Conservation (phyloP, 106 monocot genomes). For the Acanthochlamys bracteata region DNA sequence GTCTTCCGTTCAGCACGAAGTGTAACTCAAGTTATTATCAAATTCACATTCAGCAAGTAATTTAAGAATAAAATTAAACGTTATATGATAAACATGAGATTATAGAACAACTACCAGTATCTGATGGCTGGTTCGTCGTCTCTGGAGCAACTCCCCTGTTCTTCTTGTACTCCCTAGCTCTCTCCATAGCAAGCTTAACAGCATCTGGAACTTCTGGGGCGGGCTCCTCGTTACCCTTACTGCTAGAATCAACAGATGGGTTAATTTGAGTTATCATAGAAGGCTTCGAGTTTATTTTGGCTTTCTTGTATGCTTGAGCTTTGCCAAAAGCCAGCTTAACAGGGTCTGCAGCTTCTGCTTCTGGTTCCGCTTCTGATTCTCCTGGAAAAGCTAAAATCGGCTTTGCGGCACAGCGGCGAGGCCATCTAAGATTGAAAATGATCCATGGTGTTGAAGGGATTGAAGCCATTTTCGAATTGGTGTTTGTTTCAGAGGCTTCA, state of each 20-base stretch:
- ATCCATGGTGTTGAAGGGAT: slow-evolving; percentile 8
- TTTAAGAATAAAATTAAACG: neutral
- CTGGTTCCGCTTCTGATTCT: neutral
- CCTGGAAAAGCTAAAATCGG: slow-evolving; percentile 7
- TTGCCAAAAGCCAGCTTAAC: slow-evolving; percentile 48
- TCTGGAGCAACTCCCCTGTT: slow-evolving; percentile 2
- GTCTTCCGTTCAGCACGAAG: no score
- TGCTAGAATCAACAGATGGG: neutral
- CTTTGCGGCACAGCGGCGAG: neutral
- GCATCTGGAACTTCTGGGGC: slow-evolving; percentile 5
- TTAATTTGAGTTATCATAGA: neutral
- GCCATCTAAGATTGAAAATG: neutral
- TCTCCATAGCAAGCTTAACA: slow-evolving; percentile 35
- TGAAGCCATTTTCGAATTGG: neutral
- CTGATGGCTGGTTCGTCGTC: neutral
- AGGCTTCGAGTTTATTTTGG: no score
- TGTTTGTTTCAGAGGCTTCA: no score
- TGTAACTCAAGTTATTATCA: no score
- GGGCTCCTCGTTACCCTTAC: neutral
- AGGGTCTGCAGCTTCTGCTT: slow-evolving; percentile 20
- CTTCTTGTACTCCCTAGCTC: slow-evolving; percentile 30
- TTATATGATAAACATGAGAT: neutral
- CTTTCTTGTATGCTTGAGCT: slow-evolving; percentile 35
- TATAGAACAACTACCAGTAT: slow-evolving; percentile 11
- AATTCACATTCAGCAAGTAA: no score